These are phyloP conservation scores for Zymoseptoria brevis DNA, from an alignment of 2,329 filamentous ascomycete genomes.

Conservation along the genomic window DNA sequence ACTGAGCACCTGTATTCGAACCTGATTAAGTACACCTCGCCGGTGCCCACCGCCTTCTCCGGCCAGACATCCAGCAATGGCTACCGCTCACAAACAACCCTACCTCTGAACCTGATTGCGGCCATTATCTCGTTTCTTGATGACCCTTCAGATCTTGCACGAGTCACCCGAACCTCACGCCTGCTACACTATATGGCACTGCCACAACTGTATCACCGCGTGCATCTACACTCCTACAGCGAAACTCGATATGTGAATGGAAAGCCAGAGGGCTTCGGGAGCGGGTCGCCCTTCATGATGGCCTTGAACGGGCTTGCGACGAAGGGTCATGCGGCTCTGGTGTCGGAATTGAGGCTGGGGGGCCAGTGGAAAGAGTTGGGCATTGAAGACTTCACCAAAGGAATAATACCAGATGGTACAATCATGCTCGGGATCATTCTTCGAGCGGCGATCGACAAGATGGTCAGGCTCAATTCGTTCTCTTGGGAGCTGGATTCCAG, in stretches of 20 bases:
- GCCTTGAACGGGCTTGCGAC: constrained; percentile 55
- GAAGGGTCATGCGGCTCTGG: constrained; percentile 45
- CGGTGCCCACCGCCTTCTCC: constrained; percentile 11
- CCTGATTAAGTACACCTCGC: constrained; percentile 19
- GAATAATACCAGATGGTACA: constrained; percentile 54
- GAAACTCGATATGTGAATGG: constrained; percentile 52
- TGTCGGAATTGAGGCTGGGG: constrained; percentile 44
- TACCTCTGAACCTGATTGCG: constrained; percentile 53
- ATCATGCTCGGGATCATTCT: constrained; percentile 57
- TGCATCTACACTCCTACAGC: constrained; percentile 51
- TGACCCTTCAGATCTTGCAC: constrained; percentile 50
- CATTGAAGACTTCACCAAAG: constrained; percentile 50
- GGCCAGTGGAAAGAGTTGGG: constrained; percentile 53
- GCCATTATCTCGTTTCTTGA: constrained; percentile 52
- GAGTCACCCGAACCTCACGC: constrained; percentile 52
- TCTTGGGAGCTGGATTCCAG: constrained; percentile 57
- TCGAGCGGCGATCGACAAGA: constrained; percentile 52
- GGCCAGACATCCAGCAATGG: constrained; percentile 1
- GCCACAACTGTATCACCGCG: constrained; percentile 51
- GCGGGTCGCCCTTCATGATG: constrained; percentile 56
- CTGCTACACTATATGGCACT: constrained; percentile 58
- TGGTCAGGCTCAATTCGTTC: constrained; percentile 48
- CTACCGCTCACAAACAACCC: constrained; percentile 14
- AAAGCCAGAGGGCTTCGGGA: constrained; percentile 53
- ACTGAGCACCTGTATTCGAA: background rate